These are phyloP conservation scores for Schizopora paradoxa DNA, from an alignment of 1,284 basidiomycete genomes.

Conservation along the genomic window DNA sequence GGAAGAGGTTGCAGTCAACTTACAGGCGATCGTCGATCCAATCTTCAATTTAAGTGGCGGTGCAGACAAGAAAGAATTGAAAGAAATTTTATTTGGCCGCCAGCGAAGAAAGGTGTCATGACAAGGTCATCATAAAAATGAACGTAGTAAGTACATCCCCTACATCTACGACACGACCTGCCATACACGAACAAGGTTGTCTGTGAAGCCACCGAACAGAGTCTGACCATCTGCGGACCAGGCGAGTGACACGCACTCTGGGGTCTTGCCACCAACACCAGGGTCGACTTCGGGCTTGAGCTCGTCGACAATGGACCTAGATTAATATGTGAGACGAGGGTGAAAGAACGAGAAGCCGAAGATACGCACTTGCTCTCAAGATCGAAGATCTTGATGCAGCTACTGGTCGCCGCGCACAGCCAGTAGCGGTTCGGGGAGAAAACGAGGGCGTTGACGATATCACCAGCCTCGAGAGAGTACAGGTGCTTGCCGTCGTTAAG, in stretches of 20 bases:
- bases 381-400: constrained; percentile 99
- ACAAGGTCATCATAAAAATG: no score
- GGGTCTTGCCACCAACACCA: constrained; percentile 76
- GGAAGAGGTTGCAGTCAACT: no score
- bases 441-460: constrained; percentile 98
- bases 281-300: constrained; percentile 88
- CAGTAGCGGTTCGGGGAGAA: constrained; percentile 99
- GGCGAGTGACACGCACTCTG: constrained; percentile 96
- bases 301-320: constrained; percentile 96
- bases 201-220: constrained; percentile 92
- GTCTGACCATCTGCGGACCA: constrained; percentile 99
- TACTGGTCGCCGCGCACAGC: constrained; percentile 97
- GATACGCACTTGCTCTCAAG: constrained; percentile 89
- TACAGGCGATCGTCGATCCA: no score
- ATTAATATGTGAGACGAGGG: constrained; percentile 23
- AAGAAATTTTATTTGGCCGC: no score
- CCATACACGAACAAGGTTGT: constrained; percentile 91
- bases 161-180: constrained; percentile 74
- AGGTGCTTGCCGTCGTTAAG: constrained; percentile 99
- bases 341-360: not conserved
- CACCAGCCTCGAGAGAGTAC: constrained; percentile 98
- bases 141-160: no score
- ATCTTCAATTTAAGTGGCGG: no score
- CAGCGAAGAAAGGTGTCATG: no score
- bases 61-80: no score